Evolutionary conservation across 352 stramenopile genomes (phyloP).

Genomic region (Peronospora farinosa): DNA sequence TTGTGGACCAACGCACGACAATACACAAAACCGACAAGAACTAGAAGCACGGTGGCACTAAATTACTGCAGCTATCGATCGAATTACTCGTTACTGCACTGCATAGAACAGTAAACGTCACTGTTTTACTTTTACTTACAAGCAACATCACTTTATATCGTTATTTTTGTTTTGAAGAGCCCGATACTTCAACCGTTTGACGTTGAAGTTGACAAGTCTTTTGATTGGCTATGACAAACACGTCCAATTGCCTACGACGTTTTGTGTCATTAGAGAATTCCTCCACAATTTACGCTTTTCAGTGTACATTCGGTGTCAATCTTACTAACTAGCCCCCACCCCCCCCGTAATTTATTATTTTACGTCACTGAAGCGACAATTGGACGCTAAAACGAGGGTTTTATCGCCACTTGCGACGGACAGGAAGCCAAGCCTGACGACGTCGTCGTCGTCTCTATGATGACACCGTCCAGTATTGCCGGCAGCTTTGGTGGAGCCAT

Average conservation of each 20-base stretch:
- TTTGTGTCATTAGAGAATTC: conserved; percentile 5
- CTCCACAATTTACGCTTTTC: neutral
- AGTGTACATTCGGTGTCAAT: conserved; percentile 20
- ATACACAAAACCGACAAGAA: no score
- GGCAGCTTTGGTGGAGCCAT: conserved; percentile 36
- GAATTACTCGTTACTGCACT: no score
- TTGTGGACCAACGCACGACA: no score
- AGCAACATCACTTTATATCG: no score
- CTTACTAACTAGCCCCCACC: conserved; percentile 5
- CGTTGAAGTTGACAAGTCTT: neutral
- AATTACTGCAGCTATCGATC: no score
- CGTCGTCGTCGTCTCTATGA: conserved; percentile 9
- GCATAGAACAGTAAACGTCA: no score
- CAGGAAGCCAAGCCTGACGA: neutral
- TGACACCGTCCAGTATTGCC: conserved; percentile 40
- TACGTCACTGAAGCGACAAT: conserved; percentile 10
- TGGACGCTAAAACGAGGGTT: conserved; percentile 2
- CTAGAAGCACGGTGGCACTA: no score
- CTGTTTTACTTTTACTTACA: no score
- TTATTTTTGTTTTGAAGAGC: no score
- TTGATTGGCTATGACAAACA: neutral
- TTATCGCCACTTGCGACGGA: neutral
- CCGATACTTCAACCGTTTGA: no score
- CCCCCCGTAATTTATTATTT: neutral
- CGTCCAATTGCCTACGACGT: conserved; percentile 19